Base-by-base conservation (phyloP, 164 flowering plant genomes). In the Vitis rupestris region DNA sequence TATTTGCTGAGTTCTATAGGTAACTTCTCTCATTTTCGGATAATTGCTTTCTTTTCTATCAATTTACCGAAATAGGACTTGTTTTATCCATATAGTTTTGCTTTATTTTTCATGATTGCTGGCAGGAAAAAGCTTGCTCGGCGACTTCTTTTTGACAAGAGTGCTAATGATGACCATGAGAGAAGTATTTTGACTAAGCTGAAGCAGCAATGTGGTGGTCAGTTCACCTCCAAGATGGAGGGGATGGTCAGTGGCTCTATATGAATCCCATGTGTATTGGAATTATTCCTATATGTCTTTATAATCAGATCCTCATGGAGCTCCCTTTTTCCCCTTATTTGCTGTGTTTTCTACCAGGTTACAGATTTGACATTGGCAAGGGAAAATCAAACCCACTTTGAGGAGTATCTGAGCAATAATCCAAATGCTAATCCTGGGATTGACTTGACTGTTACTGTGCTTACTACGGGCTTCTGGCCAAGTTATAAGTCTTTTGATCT, bases 201-300 rank as follows among this genome's bases (percentile, higher is more conserved):
- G 81, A 94, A 94, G 79, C 96, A 92, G 79, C 98, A 94, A 76
- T 92, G 92, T 76, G 98, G 98, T 74, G 94, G 97, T 55, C 98
- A 94, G 82, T 94, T 94, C 78, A 94, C 98, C 12, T 94, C 98
- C 30, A 94, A 92, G 82, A 94, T 94, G 98, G 98, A 94, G 84
- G 95, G 98, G 29, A 94, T 92, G 98, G 98, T 91, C 4, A 74
- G 90, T 78, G 63, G 0, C 61, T 54, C 5, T 60, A 15, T 15
- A 44, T 16, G 48, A 23, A 49, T 19, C 37, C 57, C 64, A 16
- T 16, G 3, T 57, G 12, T 27, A 47, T 23, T 3, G 48, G 27
- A 56, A 61, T 52, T 12, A 61, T 52, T 12, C 5, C 1, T 47
- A 3, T 6, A 15, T 65, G 23, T 66, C 48, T 30, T 8, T 47